These are phyloP conservation scores for Astragalus membranaceus DNA, from an alignment of 306 rosid genomes.

Conservation along the genomic window DNA sequence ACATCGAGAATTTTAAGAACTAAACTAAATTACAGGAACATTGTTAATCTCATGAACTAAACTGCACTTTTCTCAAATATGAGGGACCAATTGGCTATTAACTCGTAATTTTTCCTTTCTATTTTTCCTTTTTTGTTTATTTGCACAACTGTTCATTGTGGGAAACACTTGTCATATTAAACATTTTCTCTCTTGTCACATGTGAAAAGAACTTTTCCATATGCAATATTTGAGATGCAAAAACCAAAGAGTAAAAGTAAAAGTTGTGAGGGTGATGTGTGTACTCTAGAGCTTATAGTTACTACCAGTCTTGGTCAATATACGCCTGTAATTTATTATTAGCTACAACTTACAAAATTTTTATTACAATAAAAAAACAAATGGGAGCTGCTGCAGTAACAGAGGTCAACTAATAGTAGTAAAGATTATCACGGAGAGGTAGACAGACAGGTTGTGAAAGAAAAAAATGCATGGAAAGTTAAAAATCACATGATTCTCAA, in stretches of 20 bases:
- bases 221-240: not conserved
- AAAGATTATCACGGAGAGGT: constrained; percentile 37
- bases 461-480: constrained; percentile 16
- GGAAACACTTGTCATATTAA: too few relatives aligned
- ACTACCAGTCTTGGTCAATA: constrained; percentile 9
- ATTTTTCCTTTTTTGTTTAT: too few relatives aligned
- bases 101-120: too few relatives aligned
- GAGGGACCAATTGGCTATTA: too few relatives aligned
- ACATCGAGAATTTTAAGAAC: too few relatives aligned
- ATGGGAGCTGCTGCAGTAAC: constrained; percentile 24
- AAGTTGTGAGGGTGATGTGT: not conserved
- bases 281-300: not conserved
- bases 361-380: not conserved
- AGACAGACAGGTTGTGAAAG: constrained; percentile 35
- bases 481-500: constrained; percentile 51
- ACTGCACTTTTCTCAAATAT: too few relatives aligned
- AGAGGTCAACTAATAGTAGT: constrained; percentile 45
- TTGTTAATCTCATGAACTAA: too few relatives aligned
- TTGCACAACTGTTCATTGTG: too few relatives aligned
- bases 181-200: too few relatives aligned
- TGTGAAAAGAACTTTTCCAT: not conserved
- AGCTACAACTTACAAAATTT: not conserved
- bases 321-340: constrained; percentile 4
- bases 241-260: not conserved
- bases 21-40: too few relatives aligned